Evolutionary conservation across 176 grass and related monocot genomes (phyloP), one percentile per base, ranked within the genome.

Genomic region (Elaeis guineensis): DNA sequence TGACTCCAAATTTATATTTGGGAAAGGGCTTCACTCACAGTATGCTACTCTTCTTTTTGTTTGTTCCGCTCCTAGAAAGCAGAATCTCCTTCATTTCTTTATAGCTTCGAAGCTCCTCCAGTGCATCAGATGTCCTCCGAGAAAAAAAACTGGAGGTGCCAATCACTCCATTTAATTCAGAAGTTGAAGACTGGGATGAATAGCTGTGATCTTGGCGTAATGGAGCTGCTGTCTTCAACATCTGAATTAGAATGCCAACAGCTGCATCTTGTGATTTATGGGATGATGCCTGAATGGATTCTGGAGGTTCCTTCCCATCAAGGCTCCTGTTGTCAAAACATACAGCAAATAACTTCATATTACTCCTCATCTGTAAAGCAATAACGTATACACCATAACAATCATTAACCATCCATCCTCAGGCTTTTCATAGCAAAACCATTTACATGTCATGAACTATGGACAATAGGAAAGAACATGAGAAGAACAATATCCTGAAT

Each of bases 181-280:
- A 54, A 63, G 51, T 78, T 50, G 78, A 69, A 21, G 66, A 59
- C 17, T 90, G 80, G 23, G 75, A 83, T n/a, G 78, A 75, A 71
- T 61, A 78, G 55, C 65, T 78, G 60, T 75, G 80, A 59, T 88
- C 78, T 59, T 44, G 52, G 12, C 87, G 78, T 52, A 97, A 73
- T 0, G 93, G 80, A 0, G 59, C 50, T 17, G 93, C 84, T 7
- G 59, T 71, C 69, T 49, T 85, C 65, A 97, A 70, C 55, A 91
- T 83, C 52, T 80, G 77, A 55, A 97, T 78, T 60, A 97, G 70
- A 77, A 59, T 74, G 52, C 87, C 87, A 20, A 97, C 84, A n/a
- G 77, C 76, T 19, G 92, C 92, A 61, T 88, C 78, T 82, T 83
- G 92, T 55, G 87, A 97, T 83, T 85, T 97, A 69, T 82, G 80